Evolutionary conservation across 2,329 filamentous ascomycete species (phyloP), one percentile per base, ranked within the genome.

Genomic region (Cytospora leucostoma): DNA sequence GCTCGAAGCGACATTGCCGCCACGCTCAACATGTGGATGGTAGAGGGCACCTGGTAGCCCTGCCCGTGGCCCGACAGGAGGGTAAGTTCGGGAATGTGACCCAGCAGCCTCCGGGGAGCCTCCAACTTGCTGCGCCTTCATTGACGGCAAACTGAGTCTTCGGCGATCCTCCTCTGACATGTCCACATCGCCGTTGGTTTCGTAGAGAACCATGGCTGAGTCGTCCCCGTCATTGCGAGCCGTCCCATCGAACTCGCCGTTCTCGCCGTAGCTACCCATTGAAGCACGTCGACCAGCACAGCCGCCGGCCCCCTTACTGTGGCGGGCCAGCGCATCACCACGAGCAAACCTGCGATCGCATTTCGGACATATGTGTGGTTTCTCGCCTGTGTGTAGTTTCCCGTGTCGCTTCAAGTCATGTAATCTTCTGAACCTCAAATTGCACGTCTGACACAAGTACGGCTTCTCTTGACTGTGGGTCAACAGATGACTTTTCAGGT

Each of bases 401-500:
- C 90, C 93, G 74, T 99, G 95, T 49, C 95, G 88, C 79, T 99
- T 99, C 68, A 99, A 78, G 72, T 99, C 95, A 74, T 99, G 95
- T 58, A 98, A 82, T 67, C 95, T 88, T 61, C 95, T 87, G 76
- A 99, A 99, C 59, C 94, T 88, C 75, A 95, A 91, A 70, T 94
- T 87, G 74, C 95, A 99, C n/a, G 91, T 92, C 66, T 92, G 88
- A 74, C 95, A 99, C 34, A 95, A 86, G 73, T 95, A 99, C 0
- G 95, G 95, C 77, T 99, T 99, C 76, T 99, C 95, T 80, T 99
- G 94, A 71, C 93, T 97, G 76, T 98, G 95, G 0, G 95, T 98
- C 73, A 99, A 85, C 63, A 99, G 84, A 78, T 99, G 95, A 70
- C 93, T 97, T 79, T 98, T 99, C 34, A 98, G 84, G 72, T 99